Conservation (phyloP, 169 alveolate species). For the Ichthyophthirius multifiliis region DNA sequence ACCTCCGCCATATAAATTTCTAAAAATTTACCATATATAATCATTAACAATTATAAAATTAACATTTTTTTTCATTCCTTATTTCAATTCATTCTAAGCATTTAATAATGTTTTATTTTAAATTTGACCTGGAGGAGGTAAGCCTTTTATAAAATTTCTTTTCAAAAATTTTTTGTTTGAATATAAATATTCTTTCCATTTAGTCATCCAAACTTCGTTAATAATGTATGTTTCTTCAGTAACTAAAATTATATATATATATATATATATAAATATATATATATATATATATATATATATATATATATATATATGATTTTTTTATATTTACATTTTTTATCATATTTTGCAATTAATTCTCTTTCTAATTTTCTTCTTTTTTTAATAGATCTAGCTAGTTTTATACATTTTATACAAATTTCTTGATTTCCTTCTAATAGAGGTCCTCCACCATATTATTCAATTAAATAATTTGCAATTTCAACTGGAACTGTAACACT, state of each 20-base stretch:
- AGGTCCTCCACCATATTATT: constrained; percentile 10
- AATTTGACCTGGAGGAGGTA: constrained; percentile 5
- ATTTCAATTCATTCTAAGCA: not conserved
- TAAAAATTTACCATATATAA: constrained; percentile 11
- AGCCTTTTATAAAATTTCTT: constrained; percentile 20
- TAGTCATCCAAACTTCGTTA: constrained; percentile 5
- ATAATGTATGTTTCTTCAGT: constrained; percentile 10
- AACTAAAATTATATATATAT: not conserved
- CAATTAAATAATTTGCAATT: not conserved
- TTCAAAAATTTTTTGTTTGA: constrained; percentile 11
- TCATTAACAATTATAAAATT: constrained; percentile 11
- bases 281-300: not conserved
- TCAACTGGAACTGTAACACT: not conserved
- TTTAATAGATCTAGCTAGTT: constrained; percentile 7
- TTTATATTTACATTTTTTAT: not conserved
- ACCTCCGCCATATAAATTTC: not conserved
- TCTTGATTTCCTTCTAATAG: not conserved
- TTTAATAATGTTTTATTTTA: not conserved
- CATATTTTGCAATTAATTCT: not conserved
- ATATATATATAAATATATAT: too few relatives aligned
- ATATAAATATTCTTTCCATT: constrained; percentile 11
- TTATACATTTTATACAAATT: not conserved
- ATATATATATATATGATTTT: not conserved
- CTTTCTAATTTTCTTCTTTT: constrained; percentile 12
- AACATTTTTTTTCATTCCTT: constrained; percentile 13